phyloP scores from a whole-genome alignment of 2,329 filamentous ascomycete species.

The Stemphylium vesicarium region DNA sequence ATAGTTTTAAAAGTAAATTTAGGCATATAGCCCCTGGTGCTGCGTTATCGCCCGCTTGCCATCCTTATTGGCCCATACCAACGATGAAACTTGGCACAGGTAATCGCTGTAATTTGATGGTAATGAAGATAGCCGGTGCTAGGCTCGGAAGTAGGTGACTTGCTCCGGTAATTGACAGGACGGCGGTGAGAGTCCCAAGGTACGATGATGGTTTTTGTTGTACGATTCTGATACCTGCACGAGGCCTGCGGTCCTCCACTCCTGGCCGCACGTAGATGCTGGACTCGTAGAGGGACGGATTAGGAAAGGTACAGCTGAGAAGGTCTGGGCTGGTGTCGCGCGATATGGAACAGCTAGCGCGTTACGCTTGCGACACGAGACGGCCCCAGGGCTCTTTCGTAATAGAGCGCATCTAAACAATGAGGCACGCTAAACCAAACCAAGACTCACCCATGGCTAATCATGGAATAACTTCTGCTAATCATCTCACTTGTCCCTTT shows the following conservation, averaged over 20 bases:
- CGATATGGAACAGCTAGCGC: slow-evolving; percentile 19
- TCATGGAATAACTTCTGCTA: slow-evolving; percentile 39
- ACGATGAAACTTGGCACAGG: neutral
- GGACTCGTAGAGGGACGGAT: neutral
- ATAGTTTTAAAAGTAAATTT: slow-evolving; percentile 1
- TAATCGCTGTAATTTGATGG: slow-evolving; percentile 5
- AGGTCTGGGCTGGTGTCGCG: neutral
- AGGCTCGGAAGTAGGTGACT: neutral
- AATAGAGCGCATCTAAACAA: slow-evolving; percentile 37
- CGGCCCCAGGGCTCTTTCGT: slow-evolving; percentile 28
- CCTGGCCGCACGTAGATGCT: neutral
- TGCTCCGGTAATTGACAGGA: too few relatives aligned
- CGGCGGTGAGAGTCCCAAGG: neutral
- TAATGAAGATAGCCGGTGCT: slow-evolving; percentile 6
- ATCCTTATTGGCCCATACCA: slow-evolving; percentile 1
- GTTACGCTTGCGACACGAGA: slow-evolving; percentile 23
- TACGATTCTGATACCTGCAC: too few relatives aligned
- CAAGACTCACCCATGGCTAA: slow-evolving; percentile 30
- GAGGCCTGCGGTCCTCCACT: too few relatives aligned
- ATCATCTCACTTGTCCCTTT: slow-evolving; percentile 27
- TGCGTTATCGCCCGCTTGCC: slow-evolving; percentile 1
- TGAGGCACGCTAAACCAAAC: slow-evolving; percentile 30
- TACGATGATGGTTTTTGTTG: neutral
- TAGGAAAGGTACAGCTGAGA: neutral
- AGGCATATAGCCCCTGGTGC: neutral